Evolutionary conservation across 1,284 basidiomycete genomes (phyloP).

Genomic region (Ganoderma lucidum): DNA sequence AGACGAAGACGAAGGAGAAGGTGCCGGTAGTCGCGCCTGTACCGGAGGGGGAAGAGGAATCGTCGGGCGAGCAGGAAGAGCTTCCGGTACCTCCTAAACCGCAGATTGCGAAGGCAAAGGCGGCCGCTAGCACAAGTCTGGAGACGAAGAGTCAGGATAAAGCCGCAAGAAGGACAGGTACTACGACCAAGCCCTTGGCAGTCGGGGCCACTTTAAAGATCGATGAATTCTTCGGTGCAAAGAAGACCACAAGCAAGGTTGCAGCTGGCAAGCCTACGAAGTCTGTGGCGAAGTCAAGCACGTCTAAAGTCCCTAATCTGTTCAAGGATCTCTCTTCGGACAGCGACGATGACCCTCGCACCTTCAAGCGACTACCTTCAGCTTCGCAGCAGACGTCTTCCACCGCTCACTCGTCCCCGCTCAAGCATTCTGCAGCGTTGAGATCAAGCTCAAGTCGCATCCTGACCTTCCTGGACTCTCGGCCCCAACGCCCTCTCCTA

Average conservation of each 20-base stretch:
- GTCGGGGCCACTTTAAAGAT: conserved; percentile 13
- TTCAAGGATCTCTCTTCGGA: conserved; percentile 25
- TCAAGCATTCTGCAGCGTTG: background rate
- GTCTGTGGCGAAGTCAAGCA: conserved; percentile 12
- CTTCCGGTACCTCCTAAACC: conserved; percentile 3
- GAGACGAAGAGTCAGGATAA: conserved; percentile 6
- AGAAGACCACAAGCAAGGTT: conserved; percentile 14
- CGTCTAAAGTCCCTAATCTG: conserved; percentile 25
- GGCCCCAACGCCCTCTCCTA: background rate
- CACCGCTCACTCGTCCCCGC: background rate
- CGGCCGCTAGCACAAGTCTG: background rate
- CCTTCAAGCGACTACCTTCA: background rate
- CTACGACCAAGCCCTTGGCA: background rate
- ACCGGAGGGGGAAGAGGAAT: conserved; percentile 32
- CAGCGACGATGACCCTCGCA: background rate
- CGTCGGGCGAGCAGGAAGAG: conserved; percentile 6
- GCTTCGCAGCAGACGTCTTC: background rate
- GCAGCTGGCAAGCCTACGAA: conserved; percentile 7
- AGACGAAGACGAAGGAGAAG: conserved; percentile 16
- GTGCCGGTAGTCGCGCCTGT: conserved; percentile 4
- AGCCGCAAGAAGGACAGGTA: background rate
- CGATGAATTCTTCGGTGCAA: conserved; percentile 26
- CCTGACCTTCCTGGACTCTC: conserved; percentile 20
- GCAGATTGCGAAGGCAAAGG: conserved; percentile 6
- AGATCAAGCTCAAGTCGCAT: conserved; percentile 18